Percentiles rank a stretch among this genome's conserved stretches.
Evolutionary conservation across 176 grass and related monocot genomes (phyloP).

Genomic region (Hordeum marinum): DNA sequence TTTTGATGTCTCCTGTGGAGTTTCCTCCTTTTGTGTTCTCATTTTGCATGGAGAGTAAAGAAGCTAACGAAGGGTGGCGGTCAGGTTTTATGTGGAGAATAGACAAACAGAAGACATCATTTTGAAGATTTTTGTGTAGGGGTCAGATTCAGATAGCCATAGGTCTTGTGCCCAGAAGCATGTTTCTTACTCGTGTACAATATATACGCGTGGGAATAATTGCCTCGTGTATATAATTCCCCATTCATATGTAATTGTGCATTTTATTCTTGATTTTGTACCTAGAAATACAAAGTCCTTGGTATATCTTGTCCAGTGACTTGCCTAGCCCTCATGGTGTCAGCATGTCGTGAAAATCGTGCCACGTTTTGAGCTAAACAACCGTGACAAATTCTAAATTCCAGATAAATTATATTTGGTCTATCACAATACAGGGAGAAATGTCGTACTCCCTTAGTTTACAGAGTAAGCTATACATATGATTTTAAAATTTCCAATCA

Average conservation of each 20-base stretch:
- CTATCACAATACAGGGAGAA: neutral
- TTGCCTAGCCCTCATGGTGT: neutral
- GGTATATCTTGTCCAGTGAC: neutral
- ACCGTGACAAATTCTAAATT: neutral
- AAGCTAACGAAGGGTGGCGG: neutral
- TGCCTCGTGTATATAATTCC: constrained; percentile 10
- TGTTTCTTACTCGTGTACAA: constrained; percentile 5
- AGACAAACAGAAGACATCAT: neutral
- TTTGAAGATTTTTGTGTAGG: neutral
- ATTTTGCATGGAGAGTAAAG: constrained; percentile 5
- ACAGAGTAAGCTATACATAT: too few relatives aligned
- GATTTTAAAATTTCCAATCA: too few relatives aligned
- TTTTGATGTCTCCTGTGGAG: neutral
- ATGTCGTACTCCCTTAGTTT: neutral
- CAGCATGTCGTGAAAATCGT: too few relatives aligned
- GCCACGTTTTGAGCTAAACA: neutral
- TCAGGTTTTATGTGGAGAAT: neutral
- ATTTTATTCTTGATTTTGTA: neutral
- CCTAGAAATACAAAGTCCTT: neutral
- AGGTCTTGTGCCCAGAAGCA: constrained; percentile 11
- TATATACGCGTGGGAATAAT: constrained; percentile 13
- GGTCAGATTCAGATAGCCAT: neutral
- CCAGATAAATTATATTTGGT: neutral
- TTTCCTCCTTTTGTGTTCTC: neutral
- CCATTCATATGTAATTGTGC: constrained; percentile 5